Percentiles rank a stretch among this genome's conserved stretches.
These are phyloP conservation scores for Pachysandra terminalis DNA, from an alignment of 164 flowering plant genomes.

Conservation along the genomic window DNA sequence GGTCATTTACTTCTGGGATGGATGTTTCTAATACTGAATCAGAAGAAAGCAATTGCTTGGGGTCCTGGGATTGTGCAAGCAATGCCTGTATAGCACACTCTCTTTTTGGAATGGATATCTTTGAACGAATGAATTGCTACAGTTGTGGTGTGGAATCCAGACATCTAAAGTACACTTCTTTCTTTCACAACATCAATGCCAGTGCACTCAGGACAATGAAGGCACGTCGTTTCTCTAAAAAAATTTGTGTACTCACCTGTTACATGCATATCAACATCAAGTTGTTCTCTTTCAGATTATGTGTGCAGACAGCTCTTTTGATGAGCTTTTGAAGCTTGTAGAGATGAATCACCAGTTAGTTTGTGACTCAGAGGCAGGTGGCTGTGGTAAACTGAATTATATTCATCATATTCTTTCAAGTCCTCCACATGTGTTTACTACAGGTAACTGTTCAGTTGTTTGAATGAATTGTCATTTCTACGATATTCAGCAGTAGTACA, in stretches of 20 bases:
- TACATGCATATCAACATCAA: background rate
- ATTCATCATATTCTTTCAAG: conserved; percentile 76
- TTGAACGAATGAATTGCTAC: conserved; percentile 82
- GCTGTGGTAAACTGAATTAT: conserved; percentile 84
- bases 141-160: conserved; percentile 80
- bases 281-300: conserved; percentile 40
- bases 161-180: conserved; percentile 84
- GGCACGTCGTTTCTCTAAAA: conserved; percentile 34
- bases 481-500: background rate
- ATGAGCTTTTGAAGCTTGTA: conserved; percentile 74
- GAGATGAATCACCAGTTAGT: conserved; percentile 93
- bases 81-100: conserved; percentile 71
- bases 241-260: background rate
- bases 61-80: conserved; percentile 83
- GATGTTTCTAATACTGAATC: conserved; percentile 52
- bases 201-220: conserved; percentile 91
- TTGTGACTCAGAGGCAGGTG: conserved; percentile 87
- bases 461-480: background rate
- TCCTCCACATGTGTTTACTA: conserved; percentile 83
- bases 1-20: conserved; percentile 44
- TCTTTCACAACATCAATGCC: conserved; percentile 92
- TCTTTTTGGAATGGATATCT: conserved; percentile 90
- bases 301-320: conserved; percentile 68
- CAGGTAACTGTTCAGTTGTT: conserved; percentile 43
- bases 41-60: conserved; percentile 48